phyloP scores from a whole-genome alignment of 345 rosid genomes.

The Trapa bicornis region DNA sequence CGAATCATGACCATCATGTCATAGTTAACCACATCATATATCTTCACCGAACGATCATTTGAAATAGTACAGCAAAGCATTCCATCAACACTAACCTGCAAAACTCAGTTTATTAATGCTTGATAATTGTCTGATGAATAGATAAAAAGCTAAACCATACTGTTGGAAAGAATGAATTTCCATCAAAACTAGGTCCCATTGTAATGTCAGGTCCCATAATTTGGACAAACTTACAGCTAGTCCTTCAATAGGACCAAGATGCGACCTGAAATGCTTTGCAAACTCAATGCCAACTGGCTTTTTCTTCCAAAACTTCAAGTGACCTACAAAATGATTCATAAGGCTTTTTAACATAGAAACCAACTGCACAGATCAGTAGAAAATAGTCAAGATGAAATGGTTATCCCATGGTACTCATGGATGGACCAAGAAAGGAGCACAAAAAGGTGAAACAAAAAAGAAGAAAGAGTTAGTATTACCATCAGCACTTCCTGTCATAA shows the following conservation, averaged over 20 bases:
- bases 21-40: conserved; percentile 90
- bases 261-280: conserved; percentile 95
- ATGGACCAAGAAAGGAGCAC: not conserved
- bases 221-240: conserved; percentile 51
- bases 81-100: conserved; percentile 94
- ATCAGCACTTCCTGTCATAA: conserved; percentile 81
- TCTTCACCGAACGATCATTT: conserved; percentile 68
- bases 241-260: conserved; percentile 91
- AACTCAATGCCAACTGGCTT: conserved; percentile 75
- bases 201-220: not conserved
- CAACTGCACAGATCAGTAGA: not conserved
- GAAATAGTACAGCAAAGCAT: conserved; percentile 94
- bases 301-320: conserved; percentile 98
- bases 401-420: not conserved
- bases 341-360: not conserved
- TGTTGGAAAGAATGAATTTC: not conserved
- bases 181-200: not conserved
- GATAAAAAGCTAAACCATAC: conserved; percentile 2
- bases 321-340: conserved; percentile 30
- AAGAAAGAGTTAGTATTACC: conserved; percentile 31
- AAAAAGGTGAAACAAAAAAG: not conserved
- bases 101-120: conserved; percentile 47
- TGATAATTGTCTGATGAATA: conserved; percentile 25
- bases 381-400: not conserved
- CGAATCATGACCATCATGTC: conserved; percentile 98